Conservation (phyloP, 1,284 basidiomycete species). For the Dichomitus squalens region DNA sequence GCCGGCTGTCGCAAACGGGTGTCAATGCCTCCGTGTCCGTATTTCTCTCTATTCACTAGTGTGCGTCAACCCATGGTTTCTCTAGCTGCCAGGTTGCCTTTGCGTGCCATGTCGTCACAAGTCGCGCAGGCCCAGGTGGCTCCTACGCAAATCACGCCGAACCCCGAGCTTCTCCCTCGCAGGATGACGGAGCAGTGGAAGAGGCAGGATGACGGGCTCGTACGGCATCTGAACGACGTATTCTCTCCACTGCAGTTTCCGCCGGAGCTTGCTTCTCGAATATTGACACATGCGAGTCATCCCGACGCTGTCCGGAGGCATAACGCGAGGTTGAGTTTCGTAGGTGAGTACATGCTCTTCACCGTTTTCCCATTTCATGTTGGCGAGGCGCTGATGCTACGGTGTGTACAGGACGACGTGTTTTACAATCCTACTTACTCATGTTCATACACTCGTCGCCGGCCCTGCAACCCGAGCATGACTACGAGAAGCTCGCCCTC, state of each 20-base stretch:
- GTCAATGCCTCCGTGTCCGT: slow-evolving; percentile 17
- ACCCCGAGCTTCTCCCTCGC: background rate
- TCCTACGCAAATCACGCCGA: slow-evolving; percentile 3
- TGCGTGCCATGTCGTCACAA: slow-evolving; percentile 8
- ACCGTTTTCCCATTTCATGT: background rate
- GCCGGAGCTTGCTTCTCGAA: slow-evolving; percentile 64
- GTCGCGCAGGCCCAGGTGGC: background rate
- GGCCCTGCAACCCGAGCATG: slow-evolving; percentile 43
- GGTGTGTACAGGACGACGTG: slow-evolving; percentile 62
- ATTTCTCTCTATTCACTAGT: no score
- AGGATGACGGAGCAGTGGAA: slow-evolving; percentile 17
- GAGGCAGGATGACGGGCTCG: slow-evolving; percentile 32
- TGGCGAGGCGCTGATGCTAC: background rate
- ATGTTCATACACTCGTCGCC: slow-evolving; percentile 70
- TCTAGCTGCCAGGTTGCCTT: background rate
- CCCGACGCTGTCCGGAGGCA: slow-evolving; percentile 63
- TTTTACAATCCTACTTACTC: slow-evolving; percentile 70
- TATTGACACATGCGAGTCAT: slow-evolving; percentile 78
- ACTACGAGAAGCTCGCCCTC: slow-evolving; percentile 56
- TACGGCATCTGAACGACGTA: slow-evolving; percentile 58
- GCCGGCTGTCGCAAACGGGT: slow-evolving; percentile 13
- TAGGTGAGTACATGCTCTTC: slow-evolving; percentile 48
- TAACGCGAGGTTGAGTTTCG: slow-evolving; percentile 69
- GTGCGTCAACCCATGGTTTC: background rate
- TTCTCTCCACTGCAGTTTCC: slow-evolving; percentile 72